Base-by-base conservation (phyloP, 1,139 yeast species). In the Martiniozyma asiatica region DNA sequence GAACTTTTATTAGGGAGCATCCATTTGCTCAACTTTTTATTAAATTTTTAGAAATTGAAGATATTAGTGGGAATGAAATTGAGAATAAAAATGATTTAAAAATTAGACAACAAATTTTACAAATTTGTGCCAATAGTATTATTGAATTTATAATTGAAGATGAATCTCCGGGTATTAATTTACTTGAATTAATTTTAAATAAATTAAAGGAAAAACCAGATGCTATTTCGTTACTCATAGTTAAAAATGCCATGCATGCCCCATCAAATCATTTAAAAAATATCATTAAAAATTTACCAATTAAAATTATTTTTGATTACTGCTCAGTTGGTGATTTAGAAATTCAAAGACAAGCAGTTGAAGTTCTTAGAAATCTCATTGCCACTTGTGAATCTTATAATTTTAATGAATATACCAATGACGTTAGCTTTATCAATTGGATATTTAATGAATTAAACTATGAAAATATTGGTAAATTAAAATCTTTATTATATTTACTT, bases 91-190 rank as follows among this genome's bases (percentile, higher is more conserved):
- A 11, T 8, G 65, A 69, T 37, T 52, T 65, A 24, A 56, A 66
- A 35, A 61, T 75, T 27, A 65, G 68, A 41, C 64, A 77, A 0
- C 65, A 77, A 5, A 64, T 76, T 2, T 60, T 81, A 49, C 82
- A 92, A 3, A 67, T 74, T 3, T 55, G 81, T 16, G 80, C 94
- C 24, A 85, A 85, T 47, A 63, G 82, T 32, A 73, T 81, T 8
- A 63, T 84, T 19, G 95, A 84, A 39, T 84, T 82, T 50, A 75
- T 87, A 20, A 14, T 20, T 22, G 11, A 10, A 9, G 15, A 25
- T 6, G 9, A 16, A 14, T 12, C 14, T n/a, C 10, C 14, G 7
- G 13, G 12, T 12, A 22, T 17, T 9, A 9, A 5, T 9, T 14
- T 22, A n/a, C 13, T 16, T n/a, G 22, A 22, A 21, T 13, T 27